These are phyloP conservation scores for Polytrichum commune DNA, from an alignment of 225 moss, liverwort and hornwort species.

Conservation along the genomic window DNA sequence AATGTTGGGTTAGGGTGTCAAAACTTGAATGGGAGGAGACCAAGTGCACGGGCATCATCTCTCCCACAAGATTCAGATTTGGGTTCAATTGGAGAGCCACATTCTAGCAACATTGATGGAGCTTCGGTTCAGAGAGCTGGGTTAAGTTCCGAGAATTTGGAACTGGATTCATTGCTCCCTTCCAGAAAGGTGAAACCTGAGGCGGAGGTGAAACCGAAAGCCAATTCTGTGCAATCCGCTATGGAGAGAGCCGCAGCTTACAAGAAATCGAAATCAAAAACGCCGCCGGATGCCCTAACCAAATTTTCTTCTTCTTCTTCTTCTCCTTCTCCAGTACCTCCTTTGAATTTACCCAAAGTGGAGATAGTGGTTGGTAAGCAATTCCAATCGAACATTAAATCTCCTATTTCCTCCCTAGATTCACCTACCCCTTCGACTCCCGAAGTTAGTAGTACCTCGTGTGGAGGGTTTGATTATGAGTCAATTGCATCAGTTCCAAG, in stretches of 20 bases:
- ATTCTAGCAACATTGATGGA: constrained; percentile 2
- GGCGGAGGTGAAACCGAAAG: constrained; percentile 6
- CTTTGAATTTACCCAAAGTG: constrained; percentile 32
- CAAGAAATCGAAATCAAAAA: constrained; percentile 45
- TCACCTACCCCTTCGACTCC: neutral
- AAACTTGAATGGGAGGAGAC: no score
- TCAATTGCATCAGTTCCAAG: neutral
- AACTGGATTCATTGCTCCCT: constrained; percentile 18
- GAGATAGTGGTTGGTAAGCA: constrained; percentile 47
- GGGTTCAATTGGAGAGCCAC: constrained; percentile 2
- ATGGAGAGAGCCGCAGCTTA: constrained; percentile 68
- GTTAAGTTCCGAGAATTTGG: neutral
- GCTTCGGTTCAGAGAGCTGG: neutral
- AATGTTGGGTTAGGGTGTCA: no score
- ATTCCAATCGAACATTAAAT: constrained; percentile 27
- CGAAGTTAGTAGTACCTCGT: neutral
- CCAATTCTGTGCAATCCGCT: constrained; percentile 46
- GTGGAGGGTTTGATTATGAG: neutral
- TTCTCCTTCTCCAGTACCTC: constrained; percentile 19
- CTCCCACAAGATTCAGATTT: constrained; percentile 13
- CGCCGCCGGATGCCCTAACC: constrained; percentile 14
- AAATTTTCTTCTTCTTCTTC: constrained; percentile 5
- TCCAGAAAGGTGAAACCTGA: constrained; percentile 24
- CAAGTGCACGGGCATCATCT: no score
- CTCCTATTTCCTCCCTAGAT: constrained; percentile 2